Evolutionary conservation across 768 basidiomycete species (phyloP).

Genomic region (Trametes cubensis): DNA sequence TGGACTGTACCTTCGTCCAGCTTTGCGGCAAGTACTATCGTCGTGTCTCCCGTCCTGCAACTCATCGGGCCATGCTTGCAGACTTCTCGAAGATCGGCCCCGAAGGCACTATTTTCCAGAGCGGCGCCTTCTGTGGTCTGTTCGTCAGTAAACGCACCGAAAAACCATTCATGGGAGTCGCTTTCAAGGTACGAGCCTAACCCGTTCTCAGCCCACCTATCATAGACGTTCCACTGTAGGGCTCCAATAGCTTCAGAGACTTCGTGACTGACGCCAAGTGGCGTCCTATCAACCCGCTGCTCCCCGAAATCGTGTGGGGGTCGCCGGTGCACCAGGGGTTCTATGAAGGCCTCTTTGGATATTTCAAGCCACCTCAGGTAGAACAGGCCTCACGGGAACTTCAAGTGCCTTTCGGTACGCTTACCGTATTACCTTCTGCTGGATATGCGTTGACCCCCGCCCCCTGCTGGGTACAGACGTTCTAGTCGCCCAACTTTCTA

Average conservation of each 20-base stretch:
- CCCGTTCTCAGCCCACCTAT: too few relatives aligned
- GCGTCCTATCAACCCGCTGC: neutral
- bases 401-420: slow-evolving; percentile 9
- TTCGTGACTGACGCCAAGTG: neutral
- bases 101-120: neutral
- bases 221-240: neutral
- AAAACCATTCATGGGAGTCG: slow-evolving; percentile 11
- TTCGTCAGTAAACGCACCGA: slow-evolving; percentile 5
- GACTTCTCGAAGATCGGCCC: slow-evolving; percentile 9
- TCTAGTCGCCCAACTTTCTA: slow-evolving; percentile 5
- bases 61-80: neutral
- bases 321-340: slow-evolving; percentile 2
- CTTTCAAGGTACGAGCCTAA: slow-evolving; percentile 1
- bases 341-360: slow-evolving; percentile 5
- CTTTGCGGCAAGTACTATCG: slow-evolving; percentile 4
- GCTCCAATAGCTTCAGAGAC: slow-evolving; percentile 9
- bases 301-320: neutral
- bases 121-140: slow-evolving; percentile 8
- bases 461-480: neutral
- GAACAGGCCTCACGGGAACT: neutral
- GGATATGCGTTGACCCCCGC: too few relatives aligned
- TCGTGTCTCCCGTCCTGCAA: neutral
- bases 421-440: neutral
- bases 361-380: neutral
- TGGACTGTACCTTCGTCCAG: slow-evolving; percentile 18